These are phyloP conservation scores for Pinus taeda DNA, from an alignment of 75 land plant species.

Conservation along the genomic window DNA sequence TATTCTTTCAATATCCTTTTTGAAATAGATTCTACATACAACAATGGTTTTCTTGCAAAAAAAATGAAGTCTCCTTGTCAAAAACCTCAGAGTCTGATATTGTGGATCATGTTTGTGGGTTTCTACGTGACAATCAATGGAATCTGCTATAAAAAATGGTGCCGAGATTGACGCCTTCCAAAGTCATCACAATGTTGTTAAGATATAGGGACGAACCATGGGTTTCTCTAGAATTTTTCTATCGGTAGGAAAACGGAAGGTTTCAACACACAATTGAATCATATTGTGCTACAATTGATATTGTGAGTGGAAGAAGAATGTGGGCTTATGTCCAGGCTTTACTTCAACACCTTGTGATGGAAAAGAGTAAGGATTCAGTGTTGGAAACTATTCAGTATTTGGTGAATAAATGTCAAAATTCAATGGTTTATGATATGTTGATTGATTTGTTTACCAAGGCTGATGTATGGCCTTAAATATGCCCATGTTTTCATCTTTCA, in stretches of 20 bases:
- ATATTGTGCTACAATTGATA: background rate
- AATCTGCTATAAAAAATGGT: background rate
- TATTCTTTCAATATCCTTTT: background rate
- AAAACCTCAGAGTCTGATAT: constrained; percentile 1
- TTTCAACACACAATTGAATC: background rate
- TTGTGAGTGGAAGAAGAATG: background rate
- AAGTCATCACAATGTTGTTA: background rate
- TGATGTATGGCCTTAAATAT: too few species aligned
- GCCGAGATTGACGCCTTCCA: background rate
- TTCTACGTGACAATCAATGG: background rate
- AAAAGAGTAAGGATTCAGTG: background rate
- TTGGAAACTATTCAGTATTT: background rate
- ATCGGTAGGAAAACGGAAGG: background rate
- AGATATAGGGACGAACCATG: background rate
- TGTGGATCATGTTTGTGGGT: background rate
- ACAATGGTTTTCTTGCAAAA: background rate
- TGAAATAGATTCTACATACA: background rate
- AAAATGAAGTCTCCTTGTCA: constrained; percentile 1
- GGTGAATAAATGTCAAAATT: background rate
- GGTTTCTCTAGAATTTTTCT: background rate
- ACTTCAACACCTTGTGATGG: background rate
- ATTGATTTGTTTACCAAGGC: background rate
- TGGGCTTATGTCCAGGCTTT: background rate
- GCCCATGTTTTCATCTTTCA: too few species aligned
- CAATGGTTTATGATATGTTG: constrained; percentile 3